Conservation (phyloP, 345 rosid genomes). For the Arabis alpina region DNA sequence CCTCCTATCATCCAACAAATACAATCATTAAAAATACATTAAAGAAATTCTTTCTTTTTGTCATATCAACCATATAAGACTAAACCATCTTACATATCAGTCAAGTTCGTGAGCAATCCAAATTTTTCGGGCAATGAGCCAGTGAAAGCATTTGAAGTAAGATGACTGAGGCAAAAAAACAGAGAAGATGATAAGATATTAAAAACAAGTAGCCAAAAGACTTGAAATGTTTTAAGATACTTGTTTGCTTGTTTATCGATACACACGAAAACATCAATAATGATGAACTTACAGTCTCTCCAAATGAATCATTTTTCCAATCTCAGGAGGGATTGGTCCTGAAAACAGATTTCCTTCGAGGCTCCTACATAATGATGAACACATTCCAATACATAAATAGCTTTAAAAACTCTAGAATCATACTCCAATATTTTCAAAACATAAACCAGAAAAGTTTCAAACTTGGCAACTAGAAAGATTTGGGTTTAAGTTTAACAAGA, state of each 20-base stretch:
- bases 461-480: neutral
- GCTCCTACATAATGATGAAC: slow-evolving; percentile 55
- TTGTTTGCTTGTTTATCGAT: neutral
- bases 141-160: slow-evolving; percentile 74
- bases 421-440: neutral
- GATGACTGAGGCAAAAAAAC: slow-evolving; percentile 48
- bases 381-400: neutral
- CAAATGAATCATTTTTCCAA: slow-evolving; percentile 59
- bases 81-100: slow-evolving; percentile 64
- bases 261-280: neutral
- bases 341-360: slow-evolving; percentile 80
- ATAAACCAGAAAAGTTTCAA: neutral
- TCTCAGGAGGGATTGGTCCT: slow-evolving; percentile 76
- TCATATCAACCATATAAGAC: slow-evolving; percentile 8
- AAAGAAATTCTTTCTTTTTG: neutral
- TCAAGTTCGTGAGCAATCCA: slow-evolving; percentile 61
- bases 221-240: neutral
- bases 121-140: slow-evolving; percentile 64
- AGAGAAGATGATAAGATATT: slow-evolving; percentile 14
- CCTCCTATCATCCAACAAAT: slow-evolving; percentile 55
- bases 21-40: neutral
- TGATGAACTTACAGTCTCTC: slow-evolving; percentile 61
- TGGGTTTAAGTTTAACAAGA: neutral
- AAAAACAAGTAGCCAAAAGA: slow-evolving; percentile 9
- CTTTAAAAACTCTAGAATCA: neutral